Conservation (phyloP, 306 rosid species). For the Corylus americana region DNA sequence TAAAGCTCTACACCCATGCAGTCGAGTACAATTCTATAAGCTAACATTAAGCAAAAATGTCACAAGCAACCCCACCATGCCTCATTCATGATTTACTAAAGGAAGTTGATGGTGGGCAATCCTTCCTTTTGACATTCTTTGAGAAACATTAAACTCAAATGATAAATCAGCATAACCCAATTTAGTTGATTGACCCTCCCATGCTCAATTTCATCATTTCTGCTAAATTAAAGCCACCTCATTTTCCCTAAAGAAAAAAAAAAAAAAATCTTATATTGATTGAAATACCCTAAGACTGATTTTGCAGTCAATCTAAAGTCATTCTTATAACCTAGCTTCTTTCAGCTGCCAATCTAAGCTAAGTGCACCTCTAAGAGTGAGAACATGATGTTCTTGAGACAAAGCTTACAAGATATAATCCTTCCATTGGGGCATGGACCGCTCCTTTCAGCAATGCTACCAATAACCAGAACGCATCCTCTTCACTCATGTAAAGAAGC, state of each 20-base stretch:
- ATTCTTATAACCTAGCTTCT: background rate
- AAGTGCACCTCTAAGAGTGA: background rate
- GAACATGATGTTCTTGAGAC: constrained; percentile 9
- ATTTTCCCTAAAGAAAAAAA: background rate
- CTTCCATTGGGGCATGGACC: constrained; percentile 99
- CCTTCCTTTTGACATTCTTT: background rate
- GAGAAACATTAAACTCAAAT: background rate
- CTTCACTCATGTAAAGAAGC: constrained; percentile 99
- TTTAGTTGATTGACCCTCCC: background rate
- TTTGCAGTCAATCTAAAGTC: background rate
- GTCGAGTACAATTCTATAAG: background rate
- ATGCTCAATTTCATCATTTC: background rate
- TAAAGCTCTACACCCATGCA: background rate
- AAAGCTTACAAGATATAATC: constrained; percentile 77
- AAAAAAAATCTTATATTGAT: background rate
- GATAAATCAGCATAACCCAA: background rate
- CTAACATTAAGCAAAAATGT: background rate
- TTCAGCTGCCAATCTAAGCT: background rate
- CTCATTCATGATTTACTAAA: background rate
- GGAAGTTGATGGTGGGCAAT: background rate
- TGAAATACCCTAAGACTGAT: background rate
- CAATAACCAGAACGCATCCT: constrained; percentile 96
- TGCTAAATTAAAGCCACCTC: background rate
- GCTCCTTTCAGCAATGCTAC: constrained; percentile 98
- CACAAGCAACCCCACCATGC: background rate